Evolutionary conservation across 495 filamentous ascomycete genomes (phyloP), one percentile per base, ranked within the genome.

Genomic region (Alectoria sarmentosa): DNA sequence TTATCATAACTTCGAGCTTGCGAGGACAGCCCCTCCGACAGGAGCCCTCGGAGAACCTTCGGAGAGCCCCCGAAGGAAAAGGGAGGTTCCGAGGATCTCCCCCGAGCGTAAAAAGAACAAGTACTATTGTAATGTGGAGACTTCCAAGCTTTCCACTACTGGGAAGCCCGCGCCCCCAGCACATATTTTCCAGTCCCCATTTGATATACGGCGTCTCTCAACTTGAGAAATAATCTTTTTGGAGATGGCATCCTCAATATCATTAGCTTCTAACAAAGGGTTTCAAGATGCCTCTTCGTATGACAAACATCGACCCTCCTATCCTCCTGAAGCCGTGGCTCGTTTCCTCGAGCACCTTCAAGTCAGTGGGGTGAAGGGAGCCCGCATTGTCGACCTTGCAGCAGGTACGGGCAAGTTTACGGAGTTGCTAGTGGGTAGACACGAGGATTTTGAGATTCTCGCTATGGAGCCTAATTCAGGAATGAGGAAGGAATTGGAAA

Each of bases 401-500:
- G 80, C 83, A 6, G 87, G 88, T 0, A 88, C 84, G 0, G 87
- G 87, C 14, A 88, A 88, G 67, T 85, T 87, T 68, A 88, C 85
- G 5, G 80, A 86, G 67, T 66, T 81, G 26, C 75, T 90, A 10
- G 79, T 80, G 1, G 70, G 56, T 37, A 71, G 75, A 3, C 83
- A 88, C 69, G 69, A 71, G 30, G 64, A 67, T 2, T 88, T 77
- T 71, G 70, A 78, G 32, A 79, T 89, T 48, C 66, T 84, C 21
- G 87, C 85, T 7, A 77, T 88, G 32, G 86, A 88, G 69, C 87
- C 86, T n/a, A 8, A 23, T 69, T 74, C 70, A 26, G 78, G 71
- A 2, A 89, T 89, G 86, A 73, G 84, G 23, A 74, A 73, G 36
- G 77, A 81, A 67, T 75, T 88, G 48, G 78, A 70, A 30, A 72